phyloP scores from a whole-genome alignment of 2,329 filamentous ascomycete genomes.

The Diplodia sapinea region DNA sequence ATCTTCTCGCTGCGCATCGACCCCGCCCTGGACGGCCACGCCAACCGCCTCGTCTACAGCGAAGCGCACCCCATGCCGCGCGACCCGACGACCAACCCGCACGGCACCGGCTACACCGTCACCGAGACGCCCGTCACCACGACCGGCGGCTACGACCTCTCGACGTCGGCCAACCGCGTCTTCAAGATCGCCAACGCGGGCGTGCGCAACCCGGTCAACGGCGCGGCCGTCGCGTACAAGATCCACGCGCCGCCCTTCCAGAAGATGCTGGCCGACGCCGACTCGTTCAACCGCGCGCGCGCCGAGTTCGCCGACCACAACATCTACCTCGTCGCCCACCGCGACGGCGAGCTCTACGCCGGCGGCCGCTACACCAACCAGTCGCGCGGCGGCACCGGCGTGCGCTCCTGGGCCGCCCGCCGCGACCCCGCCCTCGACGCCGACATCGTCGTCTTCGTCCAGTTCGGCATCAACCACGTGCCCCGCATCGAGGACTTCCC shows the following conservation, averaged over 20 bases:
- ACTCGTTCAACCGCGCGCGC: constrained; percentile 62
- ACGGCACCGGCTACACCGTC: constrained; percentile 58
- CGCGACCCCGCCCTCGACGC: constrained; percentile 61
- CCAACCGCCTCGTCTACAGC: constrained; percentile 57
- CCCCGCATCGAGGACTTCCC: constrained; percentile 64
- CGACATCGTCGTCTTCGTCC: constrained; percentile 63
- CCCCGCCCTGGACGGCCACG: constrained; percentile 54
- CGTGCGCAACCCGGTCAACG: constrained; percentile 54
- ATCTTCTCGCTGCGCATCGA: constrained; percentile 67
- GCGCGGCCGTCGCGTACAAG: constrained; percentile 57
- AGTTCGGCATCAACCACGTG: constrained; percentile 65
- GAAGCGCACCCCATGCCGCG: constrained; percentile 66
- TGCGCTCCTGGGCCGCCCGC: constrained; percentile 57
- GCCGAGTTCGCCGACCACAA: constrained; percentile 65
- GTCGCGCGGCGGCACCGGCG: constrained; percentile 58
- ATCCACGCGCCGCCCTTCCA: constrained; percentile 57
- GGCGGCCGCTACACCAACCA: constrained; percentile 67
- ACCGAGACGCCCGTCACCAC: constrained; percentile 55
- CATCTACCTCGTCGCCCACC: constrained; percentile 63
- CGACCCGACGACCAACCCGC: constrained; percentile 58
- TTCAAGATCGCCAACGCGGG: constrained; percentile 58
- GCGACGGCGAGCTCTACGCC: constrained; percentile 64
- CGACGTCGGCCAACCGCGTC: constrained; percentile 51
- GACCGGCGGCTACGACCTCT: constrained; percentile 59
- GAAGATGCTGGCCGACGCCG: constrained; percentile 59